Evolutionary conservation across 2,329 filamentous ascomycete genomes (phyloP).

Genomic region (Trichoderma hamatum): DNA sequence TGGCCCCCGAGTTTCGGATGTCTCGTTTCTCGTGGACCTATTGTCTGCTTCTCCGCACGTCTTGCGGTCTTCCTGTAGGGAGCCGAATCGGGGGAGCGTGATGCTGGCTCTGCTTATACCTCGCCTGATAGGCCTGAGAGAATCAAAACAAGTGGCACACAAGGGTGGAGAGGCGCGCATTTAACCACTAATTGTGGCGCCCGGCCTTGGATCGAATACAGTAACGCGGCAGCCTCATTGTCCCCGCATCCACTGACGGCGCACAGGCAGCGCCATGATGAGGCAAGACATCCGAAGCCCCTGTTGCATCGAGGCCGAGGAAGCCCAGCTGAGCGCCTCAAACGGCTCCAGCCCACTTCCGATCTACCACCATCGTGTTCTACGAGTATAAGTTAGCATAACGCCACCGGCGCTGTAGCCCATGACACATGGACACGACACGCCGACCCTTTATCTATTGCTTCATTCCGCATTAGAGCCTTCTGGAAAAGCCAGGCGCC

Average conservation of each 20-base stretch:
- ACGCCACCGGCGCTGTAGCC: slow-evolving; percentile 2
- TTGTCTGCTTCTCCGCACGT: slow-evolving; percentile 2
- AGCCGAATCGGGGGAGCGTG: background rate
- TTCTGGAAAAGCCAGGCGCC: slow-evolving; percentile 38
- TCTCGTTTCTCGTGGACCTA: background rate
- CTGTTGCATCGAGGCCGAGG: slow-evolving; percentile 12
- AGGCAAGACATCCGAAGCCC: slow-evolving; percentile 26
- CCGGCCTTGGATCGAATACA: slow-evolving; percentile 4
- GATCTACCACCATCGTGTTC: slow-evolving; percentile 10
- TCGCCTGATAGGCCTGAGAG: background rate
- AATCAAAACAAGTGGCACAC: background rate
- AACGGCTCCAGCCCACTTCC: slow-evolving; percentile 2
- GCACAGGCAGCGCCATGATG: background rate
- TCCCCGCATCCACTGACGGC: slow-evolving; percentile 13
- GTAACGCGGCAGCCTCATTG: slow-evolving; percentile 14
- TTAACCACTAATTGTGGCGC: slow-evolving; percentile 14
- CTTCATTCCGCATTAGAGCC: slow-evolving; percentile 6
- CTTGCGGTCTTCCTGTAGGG: background rate
- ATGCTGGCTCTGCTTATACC: background rate
- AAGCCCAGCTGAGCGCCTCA: slow-evolving; percentile 24
- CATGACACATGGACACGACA: slow-evolving; percentile 9
- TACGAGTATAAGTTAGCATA: background rate
- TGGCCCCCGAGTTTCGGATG: background rate
- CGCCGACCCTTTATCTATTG: background rate
- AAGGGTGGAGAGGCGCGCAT: background rate